These are phyloP conservation scores for Hypholoma sublateritium DNA, from an alignment of 768 basidiomycete genomes.

Conservation along the genomic window DNA sequence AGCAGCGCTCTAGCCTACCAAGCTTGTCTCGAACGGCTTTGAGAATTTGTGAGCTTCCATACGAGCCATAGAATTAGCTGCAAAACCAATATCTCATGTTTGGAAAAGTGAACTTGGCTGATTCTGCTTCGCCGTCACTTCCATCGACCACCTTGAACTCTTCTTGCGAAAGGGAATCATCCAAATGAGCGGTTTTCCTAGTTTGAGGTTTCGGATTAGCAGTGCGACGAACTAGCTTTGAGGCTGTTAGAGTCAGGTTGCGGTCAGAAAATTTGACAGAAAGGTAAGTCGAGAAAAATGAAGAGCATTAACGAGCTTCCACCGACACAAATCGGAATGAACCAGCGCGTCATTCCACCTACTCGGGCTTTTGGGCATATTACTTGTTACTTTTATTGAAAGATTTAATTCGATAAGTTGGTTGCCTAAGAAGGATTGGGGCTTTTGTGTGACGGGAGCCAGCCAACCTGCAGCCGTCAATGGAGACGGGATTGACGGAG, in stretches of 20 bases:
- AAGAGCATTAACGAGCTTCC: too few species aligned
- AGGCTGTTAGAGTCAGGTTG: not conserved
- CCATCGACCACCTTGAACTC: not conserved
- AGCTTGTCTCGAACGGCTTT: slow-evolving; percentile 1
- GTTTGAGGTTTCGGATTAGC: not conserved
- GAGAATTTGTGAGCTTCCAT: not conserved
- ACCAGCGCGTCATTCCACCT: too few species aligned
- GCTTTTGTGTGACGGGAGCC: too few species aligned
- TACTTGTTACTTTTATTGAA: too few species aligned
- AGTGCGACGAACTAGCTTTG: not conserved
- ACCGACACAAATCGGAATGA: too few species aligned
- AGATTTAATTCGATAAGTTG: too few species aligned
- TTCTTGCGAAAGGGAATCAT: not conserved
- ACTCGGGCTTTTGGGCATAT: too few species aligned
- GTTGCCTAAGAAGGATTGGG: too few species aligned
- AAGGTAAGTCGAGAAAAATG: too few species aligned
- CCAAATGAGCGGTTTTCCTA: not conserved
- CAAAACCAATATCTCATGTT: not conserved
- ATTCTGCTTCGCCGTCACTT: not conserved
- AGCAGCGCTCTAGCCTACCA: not conserved
- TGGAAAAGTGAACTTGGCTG: not conserved
- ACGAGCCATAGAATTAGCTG: not conserved
- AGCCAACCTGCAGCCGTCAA: too few species aligned
- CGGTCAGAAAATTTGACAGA: too few species aligned
- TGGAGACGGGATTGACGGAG: too few species aligned